Percentiles rank a stretch among this genome's conserved stretches.
These are phyloP conservation scores for Erysimum cheiranthoides DNA, from an alignment of 345 rosid genomes.

Conservation along the genomic window DNA sequence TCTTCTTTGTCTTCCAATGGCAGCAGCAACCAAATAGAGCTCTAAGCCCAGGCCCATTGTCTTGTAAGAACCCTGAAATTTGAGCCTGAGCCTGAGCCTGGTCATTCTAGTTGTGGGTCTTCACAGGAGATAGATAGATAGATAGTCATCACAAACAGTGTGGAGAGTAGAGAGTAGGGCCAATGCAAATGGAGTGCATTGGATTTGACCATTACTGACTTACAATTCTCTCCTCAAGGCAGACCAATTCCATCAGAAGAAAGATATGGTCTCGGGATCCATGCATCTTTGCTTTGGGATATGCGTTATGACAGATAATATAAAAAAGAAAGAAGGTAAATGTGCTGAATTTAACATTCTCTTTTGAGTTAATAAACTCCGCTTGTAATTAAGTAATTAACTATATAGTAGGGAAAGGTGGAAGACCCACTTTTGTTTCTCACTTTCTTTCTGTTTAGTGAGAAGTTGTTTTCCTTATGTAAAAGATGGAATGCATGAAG, in stretches of 20 bases:
- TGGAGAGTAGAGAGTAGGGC: conserved; percentile 29
- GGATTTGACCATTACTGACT: conserved; percentile 30
- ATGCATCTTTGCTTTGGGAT: conserved; percentile 27
- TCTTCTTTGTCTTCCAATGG: conserved; percentile 19
- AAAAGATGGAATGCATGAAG: conserved; percentile 42
- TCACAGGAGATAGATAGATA: too few species aligned
- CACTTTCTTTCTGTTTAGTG: conserved; percentile 39
- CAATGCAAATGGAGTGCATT: conserved; percentile 41
- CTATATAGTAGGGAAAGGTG: conserved; percentile 30
- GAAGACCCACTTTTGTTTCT: conserved; percentile 34
- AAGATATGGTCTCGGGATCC: conserved; percentile 35
- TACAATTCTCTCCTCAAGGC: conserved; percentile 40
- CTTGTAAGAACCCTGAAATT: too few species aligned
- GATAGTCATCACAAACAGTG: conserved; percentile 32
- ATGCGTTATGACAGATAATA: conserved; percentile 8
- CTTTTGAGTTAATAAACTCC: not conserved
- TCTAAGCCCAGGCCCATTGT: not conserved
- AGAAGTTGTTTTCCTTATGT: conserved; percentile 41
- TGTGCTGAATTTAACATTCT: conserved; percentile 26
- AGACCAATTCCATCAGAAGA: conserved; percentile 43
- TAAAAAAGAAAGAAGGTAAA: conserved; percentile 32
- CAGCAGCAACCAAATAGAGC: conserved; percentile 26
- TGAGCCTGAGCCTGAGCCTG: too few species aligned
- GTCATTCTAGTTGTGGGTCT: too few species aligned
- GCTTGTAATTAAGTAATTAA: not conserved